Base-by-base conservation (phyloP, 768 basidiomycete species). In the Suillus plorans region DNA sequence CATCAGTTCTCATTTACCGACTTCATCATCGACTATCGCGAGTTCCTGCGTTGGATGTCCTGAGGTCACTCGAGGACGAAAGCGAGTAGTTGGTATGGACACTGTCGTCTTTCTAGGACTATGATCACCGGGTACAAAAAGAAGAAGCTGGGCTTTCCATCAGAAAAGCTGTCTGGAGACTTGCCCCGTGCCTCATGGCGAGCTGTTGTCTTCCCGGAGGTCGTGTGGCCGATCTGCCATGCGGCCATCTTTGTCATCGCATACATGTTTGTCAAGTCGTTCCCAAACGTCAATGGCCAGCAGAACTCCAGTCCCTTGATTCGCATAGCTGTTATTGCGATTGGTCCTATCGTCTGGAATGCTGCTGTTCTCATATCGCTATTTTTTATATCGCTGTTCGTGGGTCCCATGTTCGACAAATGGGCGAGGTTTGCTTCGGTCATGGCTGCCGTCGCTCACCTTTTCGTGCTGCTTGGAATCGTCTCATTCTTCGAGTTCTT, bases 41-140 rank as follows among this genome's bases (percentile, higher is more conserved):
- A 99, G 75, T 98, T 96, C 83, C 78, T 99, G 57, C 89, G 97
- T 57, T 99, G 97, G 97, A 99, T 99, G 96, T 97, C 94, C 12
- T 88, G 97, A 64, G 97, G 97, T 63, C 99, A 99, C 79, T 97
- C 97, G 56, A 84, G 95, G 71, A 91, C 94, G 18, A 97, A 98
- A 74, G 91, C 93, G 59, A 99, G 97, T 80, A 96, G 94, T 68
- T 99, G 97, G 97, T 97, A 99, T 76, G 97, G 97, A 2, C 99
- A 99, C 79, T 99, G 97, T 76, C 94, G 97, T 70, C 86, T 99
- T 64, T 97, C 95, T 44, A 82, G 97, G 67, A 99, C 97, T 10
- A 92, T 93, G 87, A 97, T 99, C 69, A 99, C 97, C 20, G 97
- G 97, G 49, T 99, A 95, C 84, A 99, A 99, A 87, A 94, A 97